Conservation (phyloP, 2,329 filamentous ascomycete species). For the Pseudogymnoascus sp. region DNA sequence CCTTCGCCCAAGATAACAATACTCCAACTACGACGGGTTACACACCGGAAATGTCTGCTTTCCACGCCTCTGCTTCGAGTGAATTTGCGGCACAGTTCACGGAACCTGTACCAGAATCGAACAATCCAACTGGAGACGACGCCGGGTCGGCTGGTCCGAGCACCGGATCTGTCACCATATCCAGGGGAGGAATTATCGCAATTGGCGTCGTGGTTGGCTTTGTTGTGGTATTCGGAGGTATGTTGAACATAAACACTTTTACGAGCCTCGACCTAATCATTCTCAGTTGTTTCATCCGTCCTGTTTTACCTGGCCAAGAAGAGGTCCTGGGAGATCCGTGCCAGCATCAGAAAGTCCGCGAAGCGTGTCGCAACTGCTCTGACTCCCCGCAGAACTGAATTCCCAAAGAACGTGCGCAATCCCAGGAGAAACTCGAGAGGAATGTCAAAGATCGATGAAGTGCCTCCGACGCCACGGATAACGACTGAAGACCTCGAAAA, state of each 20-base stretch:
- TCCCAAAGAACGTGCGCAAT: constrained; percentile 47
- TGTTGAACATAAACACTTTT: constrained; percentile 24
- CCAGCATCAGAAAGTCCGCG: constrained; percentile 61
- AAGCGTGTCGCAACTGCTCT: constrained; percentile 51
- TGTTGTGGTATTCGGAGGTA: constrained; percentile 62
- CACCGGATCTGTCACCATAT: constrained; percentile 52
- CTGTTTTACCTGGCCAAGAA: constrained; percentile 79
- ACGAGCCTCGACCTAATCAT: neutral
- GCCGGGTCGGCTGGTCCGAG: constrained; percentile 58
- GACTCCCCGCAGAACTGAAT: constrained; percentile 53
- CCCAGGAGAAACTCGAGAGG: constrained; percentile 33
- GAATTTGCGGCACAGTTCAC: constrained; percentile 27
- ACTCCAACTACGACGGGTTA: neutral
- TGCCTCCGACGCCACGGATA: constrained; percentile 50
- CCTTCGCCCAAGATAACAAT: neutral
- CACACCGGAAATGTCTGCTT: constrained; percentile 3
- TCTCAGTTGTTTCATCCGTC: constrained; percentile 37
- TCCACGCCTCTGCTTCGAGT: constrained; percentile 22
- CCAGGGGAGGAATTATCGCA: constrained; percentile 60
- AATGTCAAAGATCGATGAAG: constrained; percentile 42
- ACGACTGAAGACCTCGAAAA: constrained; percentile 51
- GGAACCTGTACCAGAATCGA: neutral
- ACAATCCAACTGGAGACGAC: constrained; percentile 25
- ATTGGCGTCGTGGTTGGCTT: constrained; percentile 64
- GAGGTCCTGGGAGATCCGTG: constrained; percentile 70